A percentile compares a stretch with the other conserved stretches of the same genome.
Evolutionary conservation across 75 land plant species (phyloP).

Genomic region (Ceratopteris richardii): DNA sequence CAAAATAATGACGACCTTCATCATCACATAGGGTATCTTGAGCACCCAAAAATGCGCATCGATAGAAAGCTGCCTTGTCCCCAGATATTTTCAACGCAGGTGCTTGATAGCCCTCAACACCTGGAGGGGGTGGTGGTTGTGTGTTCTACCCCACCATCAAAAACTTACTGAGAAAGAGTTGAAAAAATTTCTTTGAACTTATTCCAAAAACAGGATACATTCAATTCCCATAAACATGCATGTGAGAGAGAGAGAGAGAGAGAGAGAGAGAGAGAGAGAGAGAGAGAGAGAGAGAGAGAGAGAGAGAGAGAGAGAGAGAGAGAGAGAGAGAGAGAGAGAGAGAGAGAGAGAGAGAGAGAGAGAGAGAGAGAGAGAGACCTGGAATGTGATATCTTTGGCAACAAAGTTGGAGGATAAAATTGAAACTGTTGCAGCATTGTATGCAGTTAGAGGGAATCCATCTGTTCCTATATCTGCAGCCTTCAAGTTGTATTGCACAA

Average conservation of each 20-base stretch:
- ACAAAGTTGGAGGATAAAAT: conserved; percentile 58
- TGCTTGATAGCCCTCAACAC: conserved; percentile 15
- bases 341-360: too few species aligned
- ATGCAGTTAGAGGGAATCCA: conserved; percentile 38
- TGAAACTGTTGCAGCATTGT: conserved; percentile 72
- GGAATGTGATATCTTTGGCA: conserved; percentile 82
- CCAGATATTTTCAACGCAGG: conserved; percentile 20
- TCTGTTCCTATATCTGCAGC: conserved; percentile 53
- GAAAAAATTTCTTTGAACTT: too few species aligned
- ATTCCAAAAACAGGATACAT: too few species aligned
- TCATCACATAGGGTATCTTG: conserved; percentile 34
- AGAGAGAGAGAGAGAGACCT: too few species aligned
- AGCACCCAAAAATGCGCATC: conserved; percentile 21
- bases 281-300: too few species aligned
- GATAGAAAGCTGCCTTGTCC: conserved; percentile 20
- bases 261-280: too few species aligned
- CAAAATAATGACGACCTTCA: conserved; percentile 30
- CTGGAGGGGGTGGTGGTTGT: conserved; percentile 18
- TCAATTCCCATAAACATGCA: too few species aligned
- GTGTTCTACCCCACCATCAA: conserved; percentile 7
- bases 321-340: too few species aligned
- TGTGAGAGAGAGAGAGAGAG: too few species aligned
- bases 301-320: too few species aligned
- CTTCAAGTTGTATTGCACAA: conserved; percentile 57
- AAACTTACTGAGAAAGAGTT: too few species aligned